These are phyloP conservation scores for Breviolum minutum DNA, from an alignment of 73 alveolate genomes.

Conservation along the genomic window DNA sequence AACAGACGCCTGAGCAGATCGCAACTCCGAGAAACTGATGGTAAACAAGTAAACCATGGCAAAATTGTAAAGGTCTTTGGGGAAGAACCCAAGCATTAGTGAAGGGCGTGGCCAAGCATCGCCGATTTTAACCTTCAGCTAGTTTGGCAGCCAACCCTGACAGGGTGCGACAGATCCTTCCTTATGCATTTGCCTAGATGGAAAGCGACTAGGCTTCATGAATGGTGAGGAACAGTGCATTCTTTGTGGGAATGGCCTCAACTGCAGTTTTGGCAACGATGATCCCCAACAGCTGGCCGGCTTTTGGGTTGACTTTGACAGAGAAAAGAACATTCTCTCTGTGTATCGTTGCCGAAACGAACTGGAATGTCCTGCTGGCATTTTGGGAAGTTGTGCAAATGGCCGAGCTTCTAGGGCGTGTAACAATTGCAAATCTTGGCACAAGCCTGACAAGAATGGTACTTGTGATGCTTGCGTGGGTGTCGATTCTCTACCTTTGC, in stretches of 20 bases:
- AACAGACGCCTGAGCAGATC: too few species aligned
- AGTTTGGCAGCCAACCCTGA: not conserved
- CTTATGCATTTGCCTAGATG: constrained; percentile 43
- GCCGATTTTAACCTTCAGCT: too few species aligned
- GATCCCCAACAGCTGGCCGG: constrained; percentile 48
- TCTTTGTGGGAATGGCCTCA: not conserved
- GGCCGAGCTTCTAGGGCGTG: constrained; percentile 55
- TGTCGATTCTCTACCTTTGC: constrained; percentile 20
- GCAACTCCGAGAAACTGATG: too few species aligned
- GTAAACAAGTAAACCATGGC: too few species aligned
- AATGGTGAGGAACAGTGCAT: not conserved
- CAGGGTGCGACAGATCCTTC: constrained; percentile 68
- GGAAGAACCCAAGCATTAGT: too few species aligned
- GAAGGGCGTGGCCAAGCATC: too few species aligned
- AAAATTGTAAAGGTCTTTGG: too few species aligned
- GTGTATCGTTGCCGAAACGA: constrained; percentile 61
- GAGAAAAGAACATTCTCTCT: not conserved
- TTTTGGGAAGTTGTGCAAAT: constrained; percentile 5
- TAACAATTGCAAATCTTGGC: constrained; percentile 44
- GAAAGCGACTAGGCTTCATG: not conserved
- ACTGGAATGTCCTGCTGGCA: constrained; percentile 61
- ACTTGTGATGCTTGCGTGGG: constrained; percentile 9
- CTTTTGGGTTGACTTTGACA: constrained; percentile 55
- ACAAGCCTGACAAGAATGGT: not conserved
- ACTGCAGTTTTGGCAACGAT: constrained; percentile 20